Evolutionary conservation across 148 eudicot species (phyloP), one percentile per base, ranked within the genome.

Genomic region (Polygonum aviculare): DNA sequence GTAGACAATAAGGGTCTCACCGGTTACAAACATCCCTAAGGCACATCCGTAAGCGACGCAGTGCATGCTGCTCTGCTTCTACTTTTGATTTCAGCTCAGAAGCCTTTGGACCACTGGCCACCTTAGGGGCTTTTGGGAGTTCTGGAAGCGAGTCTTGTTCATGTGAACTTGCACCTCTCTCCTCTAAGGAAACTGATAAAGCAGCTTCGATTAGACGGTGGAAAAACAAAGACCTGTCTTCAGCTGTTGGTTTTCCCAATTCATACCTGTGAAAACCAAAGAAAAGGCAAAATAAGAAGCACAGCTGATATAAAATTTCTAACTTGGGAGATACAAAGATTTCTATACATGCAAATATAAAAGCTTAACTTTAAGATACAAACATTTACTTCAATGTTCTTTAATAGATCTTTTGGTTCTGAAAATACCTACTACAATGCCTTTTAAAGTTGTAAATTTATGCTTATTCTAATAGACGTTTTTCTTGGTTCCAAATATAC

Each of bases 11-110:
- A 36, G 72, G 33, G 21, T 55, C 87, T 83, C 74, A 96, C 99
- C 99, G 85, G 79, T 96, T 96, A 90, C 99, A 96, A 69, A 96
- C 86, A 82, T 96, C 99, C 73, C 99, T 96, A 65, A 96, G 92
- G 77, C 99, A 96, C 99, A 96, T 96, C 48, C 99, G 91, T 87
- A 91, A 72, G 79, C 98, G 89, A 44, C 99, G 97, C 74, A 96
- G 91, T 38, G 94, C 98, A 76, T 96, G 99, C 74, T 91, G 94
- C 89, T 96, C 94, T 22, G 97, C 94, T 88, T 96, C 99, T 74
- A 89, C 92, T 85, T 93, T 96, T 74, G 97, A 87, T 82, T 90
- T 91, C 74, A 96, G 78, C 79, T 96, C 99, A 73, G 98, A 93
- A 75, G 83, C 87, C 83, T 96, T 96, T 7, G 97, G 98, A 55